phyloP scores from a whole-genome alignment of 2,329 filamentous ascomycete species.

The Clonostachys rosea region DNA sequence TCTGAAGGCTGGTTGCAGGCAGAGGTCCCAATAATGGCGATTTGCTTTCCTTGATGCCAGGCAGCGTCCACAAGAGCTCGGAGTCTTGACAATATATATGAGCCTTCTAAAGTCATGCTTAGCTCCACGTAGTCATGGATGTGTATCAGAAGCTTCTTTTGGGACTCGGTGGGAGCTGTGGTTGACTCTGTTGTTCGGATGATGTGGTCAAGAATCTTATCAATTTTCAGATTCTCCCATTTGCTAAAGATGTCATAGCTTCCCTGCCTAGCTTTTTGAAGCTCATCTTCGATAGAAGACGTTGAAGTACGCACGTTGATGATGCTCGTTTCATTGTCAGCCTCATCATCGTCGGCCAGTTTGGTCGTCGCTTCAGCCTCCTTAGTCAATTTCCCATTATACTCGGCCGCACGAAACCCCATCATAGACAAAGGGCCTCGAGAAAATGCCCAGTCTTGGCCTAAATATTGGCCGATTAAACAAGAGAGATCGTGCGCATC shows the following conservation, averaged over 20 bases:
- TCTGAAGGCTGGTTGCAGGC: slow-evolving; percentile 45
- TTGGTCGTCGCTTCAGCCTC: slow-evolving; percentile 29
- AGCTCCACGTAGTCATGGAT: slow-evolving; percentile 80
- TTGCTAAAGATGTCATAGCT: slow-evolving; percentile 31
- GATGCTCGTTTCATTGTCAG: slow-evolving; percentile 22
- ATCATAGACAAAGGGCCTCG: slow-evolving; percentile 46
- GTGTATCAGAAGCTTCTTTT: slow-evolving; percentile 62
- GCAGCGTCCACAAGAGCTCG: slow-evolving; percentile 67
- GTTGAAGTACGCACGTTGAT: slow-evolving; percentile 16
- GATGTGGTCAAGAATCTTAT: slow-evolving; percentile 52
- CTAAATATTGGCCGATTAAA: slow-evolving; percentile 65
- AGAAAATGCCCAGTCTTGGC: slow-evolving; percentile 48
- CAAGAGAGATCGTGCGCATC: slow-evolving; percentile 67
- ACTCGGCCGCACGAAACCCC: slow-evolving; percentile 50
- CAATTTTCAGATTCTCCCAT: slow-evolving; percentile 60
- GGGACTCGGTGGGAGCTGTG: slow-evolving; percentile 4
- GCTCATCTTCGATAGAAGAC: slow-evolving; percentile 29
- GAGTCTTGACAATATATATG: slow-evolving; percentile 64
- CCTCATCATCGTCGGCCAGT: slow-evolving; percentile 24
- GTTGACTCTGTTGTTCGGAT: slow-evolving; percentile 15
- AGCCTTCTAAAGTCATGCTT: slow-evolving; percentile 62
- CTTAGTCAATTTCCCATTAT: slow-evolving; percentile 47
- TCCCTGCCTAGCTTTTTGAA: slow-evolving; percentile 34
- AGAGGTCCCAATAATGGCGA: slow-evolving; percentile 79
- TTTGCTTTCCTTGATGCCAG: slow-evolving; percentile 64